Base-by-base conservation (phyloP, 257 asterid species). In the Scutellaria baicalensis region DNA sequence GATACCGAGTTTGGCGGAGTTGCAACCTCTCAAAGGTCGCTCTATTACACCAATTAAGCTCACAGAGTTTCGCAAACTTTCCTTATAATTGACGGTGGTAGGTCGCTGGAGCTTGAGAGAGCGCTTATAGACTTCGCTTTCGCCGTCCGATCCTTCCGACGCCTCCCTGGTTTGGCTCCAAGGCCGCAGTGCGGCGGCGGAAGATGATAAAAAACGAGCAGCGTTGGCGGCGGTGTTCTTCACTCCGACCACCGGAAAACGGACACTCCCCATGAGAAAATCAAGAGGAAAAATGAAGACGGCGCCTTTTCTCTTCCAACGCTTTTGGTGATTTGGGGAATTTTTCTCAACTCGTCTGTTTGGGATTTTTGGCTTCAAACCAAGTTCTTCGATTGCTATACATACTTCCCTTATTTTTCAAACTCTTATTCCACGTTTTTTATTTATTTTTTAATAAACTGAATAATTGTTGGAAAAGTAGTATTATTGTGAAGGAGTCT, bases 101-200 rank as follows among this genome's bases (percentile, higher is more conserved):
- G 94, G 96, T 39, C 83, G 80, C 80, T 90, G 89, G 64, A 76
- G 71, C 84, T 80, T 85, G 73, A 84, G 90, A 14, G 86, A 82
- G 9, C 83, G 86, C 20, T 68, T 67, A 77, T 89, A 91, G 14
- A 85, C 86, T 11, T 78, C 59, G 77, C 91, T 88, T 75, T 77
- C 81, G 36, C 74, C 70, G 52, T 74, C 70, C 2, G 75, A 50
- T 3, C 39, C 75, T 6, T 77, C 84, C 23, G 71, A 43, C 6
- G 66, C 79, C 14, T 78, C 85, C 12, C 69, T 36, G 1, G 13
- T 66, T 60, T 21, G 54, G 59, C 68, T 73, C 82, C 78, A 62
- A 10, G 65, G 76, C 20, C 70, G 77, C 31, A 33, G 75, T 64
- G 40, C 48, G 62, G 79, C 69, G 60, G 84, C 43, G 47, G 77